Evolutionary conservation across 805 yeast species (phyloP), one percentile per base, ranked within the genome.

Genomic region (Kurtzmaniella cleridarum): DNA sequence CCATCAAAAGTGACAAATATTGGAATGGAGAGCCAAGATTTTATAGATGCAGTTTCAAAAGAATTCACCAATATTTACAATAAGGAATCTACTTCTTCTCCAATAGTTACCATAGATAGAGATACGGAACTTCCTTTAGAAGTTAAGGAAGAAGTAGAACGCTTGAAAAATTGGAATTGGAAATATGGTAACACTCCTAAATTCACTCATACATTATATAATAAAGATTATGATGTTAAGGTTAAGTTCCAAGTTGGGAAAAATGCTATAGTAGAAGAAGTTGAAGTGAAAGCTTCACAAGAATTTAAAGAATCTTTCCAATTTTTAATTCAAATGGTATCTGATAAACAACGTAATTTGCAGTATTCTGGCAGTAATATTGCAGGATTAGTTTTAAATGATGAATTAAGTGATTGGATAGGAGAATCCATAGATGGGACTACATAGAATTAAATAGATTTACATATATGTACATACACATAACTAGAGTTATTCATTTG

Each of bases 1-100:
- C 76, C 80, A 35, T 79, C 96, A 0, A 79, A 79, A n/a, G 95
- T 93, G 3, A 60, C 75, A 1, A 93, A 93, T 53, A 55, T 87
- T 12, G 69, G 62, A 1, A 49, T 84, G 23, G 57, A 55, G 5
- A 54, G 53, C 6, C 68, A 71, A 0, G 62, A 68, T 1, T 78
- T 90, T 46, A 60, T 74, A 0, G 59, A 64, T 2, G 46, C 66
- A 1, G 76, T 76, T 6, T 42, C 62, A 2, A 42, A 55, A 2
- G 70, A 68, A 2, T 81, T 78, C 47, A 17, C 32, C 27, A 10
- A 27, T 6, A 9, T 14, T 12, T 28, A 11, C 5, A 28, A 34
- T 7, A 5, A 3, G 3, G 45, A 50, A 23, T 41, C 54, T 2
- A 46, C 40, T 32, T 73, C 63, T 43, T 66, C 60, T 1, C 8